Evolutionary conservation across 208 protist genomes (phyloP).

Genomic region (Acanthamoeba comandoni): DNA sequence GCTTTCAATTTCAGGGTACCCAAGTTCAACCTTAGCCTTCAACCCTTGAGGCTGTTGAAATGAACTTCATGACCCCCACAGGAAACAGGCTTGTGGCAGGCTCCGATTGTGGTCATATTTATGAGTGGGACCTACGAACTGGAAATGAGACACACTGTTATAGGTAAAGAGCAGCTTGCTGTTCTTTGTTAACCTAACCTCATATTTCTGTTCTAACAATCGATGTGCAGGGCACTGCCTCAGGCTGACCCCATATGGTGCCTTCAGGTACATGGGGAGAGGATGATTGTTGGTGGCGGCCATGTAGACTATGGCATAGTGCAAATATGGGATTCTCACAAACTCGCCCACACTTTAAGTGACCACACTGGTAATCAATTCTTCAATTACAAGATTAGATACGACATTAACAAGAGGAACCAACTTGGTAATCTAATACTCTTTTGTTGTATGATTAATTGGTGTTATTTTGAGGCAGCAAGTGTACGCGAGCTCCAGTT

Average conservation of each 20-base stretch:
- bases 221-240: neutral
- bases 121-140: slow-evolving; percentile 35
- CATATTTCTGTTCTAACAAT: neutral
- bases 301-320: slow-evolving; percentile 30
- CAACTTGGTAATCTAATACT: neutral
- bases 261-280: neutral
- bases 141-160: neutral
- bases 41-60: neutral
- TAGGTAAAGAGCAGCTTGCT: neutral
- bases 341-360: neutral
- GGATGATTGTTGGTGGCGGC: slow-evolving; percentile 32
- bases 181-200: neutral
- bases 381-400: neutral
- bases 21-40: neutral
- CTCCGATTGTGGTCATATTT: neutral
- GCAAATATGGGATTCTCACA: neutral
- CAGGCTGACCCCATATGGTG: slow-evolving; percentile 9
- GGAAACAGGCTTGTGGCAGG: slow-evolving; percentile 5
- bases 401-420: neutral
- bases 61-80: neutral
- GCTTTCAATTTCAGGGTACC: slow-evolving; percentile 34
- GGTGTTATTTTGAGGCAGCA: neutral
- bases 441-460: neutral
- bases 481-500: slow-evolving; percentile 47
- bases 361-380: neutral